Conservation (phyloP, 106 monocot genomes). For the Acorus gramineus region DNA sequence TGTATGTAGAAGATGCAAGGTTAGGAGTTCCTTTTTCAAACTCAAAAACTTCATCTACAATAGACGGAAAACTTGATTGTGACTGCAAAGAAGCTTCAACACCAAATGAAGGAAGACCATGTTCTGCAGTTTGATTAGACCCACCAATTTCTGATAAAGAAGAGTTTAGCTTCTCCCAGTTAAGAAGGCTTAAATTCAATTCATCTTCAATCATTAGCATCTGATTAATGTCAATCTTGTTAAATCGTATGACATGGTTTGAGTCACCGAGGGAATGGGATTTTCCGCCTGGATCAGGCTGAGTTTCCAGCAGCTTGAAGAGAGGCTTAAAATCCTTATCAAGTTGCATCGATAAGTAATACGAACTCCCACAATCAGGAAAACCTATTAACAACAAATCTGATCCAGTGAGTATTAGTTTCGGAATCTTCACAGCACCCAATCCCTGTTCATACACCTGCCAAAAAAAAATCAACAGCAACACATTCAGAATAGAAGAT, state of each 20-base stretch:
- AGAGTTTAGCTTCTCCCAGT: constrained; percentile 41
- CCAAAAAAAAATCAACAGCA: neutral
- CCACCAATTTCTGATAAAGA: constrained; percentile 14
- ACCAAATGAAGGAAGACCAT: constrained; percentile 21
- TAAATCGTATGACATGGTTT: constrained; percentile 37
- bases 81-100: constrained; percentile 33
- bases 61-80: constrained; percentile 62
- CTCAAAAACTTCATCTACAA: constrained; percentile 92
- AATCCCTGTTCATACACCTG: constrained; percentile 82
- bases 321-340: constrained; percentile 82
- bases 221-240: constrained; percentile 59
- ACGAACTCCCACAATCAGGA: constrained; percentile 68
- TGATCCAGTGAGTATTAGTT: constrained; percentile 43
- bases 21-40: constrained; percentile 39
- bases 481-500: too few relatives aligned
- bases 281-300: constrained; percentile 38
- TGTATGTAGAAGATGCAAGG: constrained; percentile 23
- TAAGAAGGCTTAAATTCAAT: constrained; percentile 56
- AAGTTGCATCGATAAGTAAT: constrained; percentile 86
- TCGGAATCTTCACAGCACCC: constrained; percentile 57
- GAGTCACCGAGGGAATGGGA: constrained; percentile 33
- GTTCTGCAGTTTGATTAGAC: constrained; percentile 26
- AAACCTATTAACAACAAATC: constrained; percentile 76
- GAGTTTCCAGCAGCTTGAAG: constrained; percentile 71
- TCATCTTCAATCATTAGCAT: constrained; percentile 75